Evolutionary conservation across 495 filamentous ascomycete genomes (phyloP).

Genomic region (Melanomma pulvis-pyrius): DNA sequence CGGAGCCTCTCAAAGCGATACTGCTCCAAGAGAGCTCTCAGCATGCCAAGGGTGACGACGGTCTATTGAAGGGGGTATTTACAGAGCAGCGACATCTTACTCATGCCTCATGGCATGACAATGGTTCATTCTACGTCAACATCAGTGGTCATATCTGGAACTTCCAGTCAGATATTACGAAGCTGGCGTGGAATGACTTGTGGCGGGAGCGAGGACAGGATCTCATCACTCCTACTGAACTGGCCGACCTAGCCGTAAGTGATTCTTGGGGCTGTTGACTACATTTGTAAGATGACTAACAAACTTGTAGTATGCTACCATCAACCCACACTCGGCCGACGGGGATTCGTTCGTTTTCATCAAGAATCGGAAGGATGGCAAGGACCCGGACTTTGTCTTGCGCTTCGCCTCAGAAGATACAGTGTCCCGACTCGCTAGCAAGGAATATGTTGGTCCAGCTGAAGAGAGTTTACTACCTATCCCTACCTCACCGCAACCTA

Average conservation of each 20-base stretch:
- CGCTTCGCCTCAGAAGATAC: constrained; percentile 4
- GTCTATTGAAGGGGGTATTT: background rate
- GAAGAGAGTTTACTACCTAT: background rate
- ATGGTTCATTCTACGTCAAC: constrained; percentile 9
- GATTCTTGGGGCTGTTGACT: too few relatives aligned
- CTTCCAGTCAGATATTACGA: background rate
- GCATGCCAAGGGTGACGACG: background rate
- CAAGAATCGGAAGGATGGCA: background rate
- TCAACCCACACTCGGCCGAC: constrained; percentile 5
- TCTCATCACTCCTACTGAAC: background rate
- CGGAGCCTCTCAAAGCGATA: background rate
- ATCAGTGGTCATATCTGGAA: background rate
- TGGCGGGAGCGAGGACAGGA: background rate
- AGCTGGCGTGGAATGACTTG: background rate
- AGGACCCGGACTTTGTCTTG: constrained; percentile 8
- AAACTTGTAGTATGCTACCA: constrained; percentile 8
- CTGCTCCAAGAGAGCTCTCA: background rate
- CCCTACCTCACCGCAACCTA: too few relatives aligned
- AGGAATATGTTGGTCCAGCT: background rate
- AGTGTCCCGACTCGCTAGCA: background rate
- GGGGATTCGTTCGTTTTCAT: constrained; percentile 14
- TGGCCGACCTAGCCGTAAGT: constrained; percentile 4
- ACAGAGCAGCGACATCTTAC: background rate
- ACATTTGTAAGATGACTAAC: background rate
- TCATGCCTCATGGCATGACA: constrained; percentile 3